Conservation (phyloP, 148 eudicot genomes). For the Rhododendron ferrugineum region DNA sequence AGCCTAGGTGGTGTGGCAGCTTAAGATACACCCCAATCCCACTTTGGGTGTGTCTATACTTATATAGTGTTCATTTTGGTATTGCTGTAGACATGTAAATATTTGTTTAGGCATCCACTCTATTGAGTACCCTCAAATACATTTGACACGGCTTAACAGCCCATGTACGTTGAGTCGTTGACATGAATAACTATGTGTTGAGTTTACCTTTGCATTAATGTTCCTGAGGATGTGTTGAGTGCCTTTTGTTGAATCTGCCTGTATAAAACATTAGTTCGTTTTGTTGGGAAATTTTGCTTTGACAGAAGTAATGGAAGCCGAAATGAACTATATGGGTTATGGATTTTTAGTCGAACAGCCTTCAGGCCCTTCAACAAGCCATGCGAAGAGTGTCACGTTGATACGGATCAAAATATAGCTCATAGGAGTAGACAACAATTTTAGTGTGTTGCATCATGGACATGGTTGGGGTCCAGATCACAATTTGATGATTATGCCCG, state of each 20-base stretch:
- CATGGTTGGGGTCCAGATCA: not conserved
- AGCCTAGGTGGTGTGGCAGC: not conserved
- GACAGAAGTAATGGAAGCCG: not conserved
- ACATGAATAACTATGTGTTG: not conserved
- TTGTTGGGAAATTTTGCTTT: not conserved
- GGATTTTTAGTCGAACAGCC: not conserved
- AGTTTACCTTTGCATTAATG: not conserved
- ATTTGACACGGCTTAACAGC: not conserved
- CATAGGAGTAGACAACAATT: not conserved
- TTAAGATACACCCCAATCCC: not conserved
- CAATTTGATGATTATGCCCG: not conserved
- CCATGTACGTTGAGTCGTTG: not conserved
- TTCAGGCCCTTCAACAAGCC: not conserved
- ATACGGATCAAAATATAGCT: not conserved
- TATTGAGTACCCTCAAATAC: not conserved
- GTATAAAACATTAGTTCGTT: not conserved
- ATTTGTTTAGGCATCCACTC: not conserved
- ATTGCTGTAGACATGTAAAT: not conserved
- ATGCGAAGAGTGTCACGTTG: not conserved
- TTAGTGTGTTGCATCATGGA: not conserved
- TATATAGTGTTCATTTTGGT: not conserved
- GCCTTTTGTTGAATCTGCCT: not conserved
- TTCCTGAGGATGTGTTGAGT: not conserved
- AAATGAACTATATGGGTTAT: not conserved
- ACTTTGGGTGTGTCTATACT: not conserved